These are phyloP conservation scores for Fagopyrum tataricum DNA, from an alignment of 148 eudicot species.

Conservation along the genomic window DNA sequence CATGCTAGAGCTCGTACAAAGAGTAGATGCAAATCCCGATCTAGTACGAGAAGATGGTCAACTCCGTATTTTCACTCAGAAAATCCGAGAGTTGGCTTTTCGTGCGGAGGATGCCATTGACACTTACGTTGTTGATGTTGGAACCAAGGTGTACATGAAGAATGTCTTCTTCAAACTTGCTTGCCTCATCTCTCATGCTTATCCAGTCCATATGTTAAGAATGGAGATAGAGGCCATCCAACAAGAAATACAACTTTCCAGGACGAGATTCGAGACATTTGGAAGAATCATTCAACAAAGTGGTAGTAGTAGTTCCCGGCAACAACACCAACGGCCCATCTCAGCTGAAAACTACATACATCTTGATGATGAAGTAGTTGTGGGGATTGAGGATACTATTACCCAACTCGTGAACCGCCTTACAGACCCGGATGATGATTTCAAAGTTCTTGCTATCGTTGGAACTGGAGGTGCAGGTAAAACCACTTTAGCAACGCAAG, in stretches of 20 bases:
- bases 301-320: too few species aligned
- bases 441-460: too few species aligned
- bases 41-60: not conserved
- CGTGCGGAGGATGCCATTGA: not conserved
- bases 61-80: not conserved
- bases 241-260: not conserved
- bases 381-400: too few species aligned
- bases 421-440: too few species aligned
- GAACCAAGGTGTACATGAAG: not conserved
- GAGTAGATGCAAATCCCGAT: not conserved
- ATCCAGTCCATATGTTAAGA: not conserved
- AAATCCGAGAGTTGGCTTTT: not conserved
- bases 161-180: not conserved
- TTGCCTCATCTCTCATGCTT: not conserved
- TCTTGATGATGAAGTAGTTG: too few species aligned
- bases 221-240: not conserved
- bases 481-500: not conserved
- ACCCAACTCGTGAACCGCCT: too few species aligned
- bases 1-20: not conserved
- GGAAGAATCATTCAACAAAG: not conserved
- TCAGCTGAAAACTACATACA: too few species aligned
- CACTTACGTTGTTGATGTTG: not conserved
- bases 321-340: too few species aligned
- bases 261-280: not conserved
- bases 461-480: too few species aligned